Conservation (phyloP, 1,139 yeast species). For the Yamadazyma sp. region DNA sequence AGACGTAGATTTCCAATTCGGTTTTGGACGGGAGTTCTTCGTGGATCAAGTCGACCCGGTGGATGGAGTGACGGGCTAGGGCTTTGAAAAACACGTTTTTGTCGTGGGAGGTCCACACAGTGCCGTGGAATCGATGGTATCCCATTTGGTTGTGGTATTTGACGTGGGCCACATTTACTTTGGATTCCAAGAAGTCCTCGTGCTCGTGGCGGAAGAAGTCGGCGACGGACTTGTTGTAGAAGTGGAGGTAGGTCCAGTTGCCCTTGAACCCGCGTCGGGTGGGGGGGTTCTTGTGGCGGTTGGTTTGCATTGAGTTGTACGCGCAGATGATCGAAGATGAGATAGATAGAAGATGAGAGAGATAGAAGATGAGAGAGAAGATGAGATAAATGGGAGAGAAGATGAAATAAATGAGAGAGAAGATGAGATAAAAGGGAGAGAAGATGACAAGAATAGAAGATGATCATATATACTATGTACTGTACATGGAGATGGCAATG, state of each 20-base stretch:
- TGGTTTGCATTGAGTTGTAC: too few species aligned
- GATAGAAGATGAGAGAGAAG: too few species aligned
- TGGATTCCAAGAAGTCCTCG: constrained; percentile 6
- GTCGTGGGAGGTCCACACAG: constrained; percentile 22
- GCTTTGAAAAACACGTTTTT: constrained; percentile 25
- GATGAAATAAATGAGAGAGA: too few species aligned
- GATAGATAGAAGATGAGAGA: background rate
- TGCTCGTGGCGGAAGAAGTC: constrained; percentile 15
- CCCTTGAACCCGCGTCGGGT: constrained; percentile 18
- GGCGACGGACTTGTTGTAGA: constrained; percentile 23
- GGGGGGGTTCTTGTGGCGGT: background rate
- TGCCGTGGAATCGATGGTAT: constrained; percentile 15
- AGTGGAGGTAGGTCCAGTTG: constrained; percentile 21
- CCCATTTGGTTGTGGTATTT: constrained; percentile 5
- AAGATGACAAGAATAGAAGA: too few species aligned
- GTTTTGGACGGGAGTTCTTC: constrained; percentile 42
- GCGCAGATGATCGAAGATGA: too few species aligned
- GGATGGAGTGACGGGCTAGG: constrained; percentile 50
- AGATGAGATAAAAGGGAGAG: too few species aligned
- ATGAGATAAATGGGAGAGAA: background rate
- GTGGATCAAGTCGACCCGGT: constrained; percentile 41
- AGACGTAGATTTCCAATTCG: constrained; percentile 43
- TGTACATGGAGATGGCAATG: too few species aligned
- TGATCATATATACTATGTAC: too few species aligned
- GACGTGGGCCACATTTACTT: constrained; percentile 2